phyloP scores from a whole-genome alignment of 2,329 filamentous ascomycete genomes.

The Diplocarpon mali region DNA sequence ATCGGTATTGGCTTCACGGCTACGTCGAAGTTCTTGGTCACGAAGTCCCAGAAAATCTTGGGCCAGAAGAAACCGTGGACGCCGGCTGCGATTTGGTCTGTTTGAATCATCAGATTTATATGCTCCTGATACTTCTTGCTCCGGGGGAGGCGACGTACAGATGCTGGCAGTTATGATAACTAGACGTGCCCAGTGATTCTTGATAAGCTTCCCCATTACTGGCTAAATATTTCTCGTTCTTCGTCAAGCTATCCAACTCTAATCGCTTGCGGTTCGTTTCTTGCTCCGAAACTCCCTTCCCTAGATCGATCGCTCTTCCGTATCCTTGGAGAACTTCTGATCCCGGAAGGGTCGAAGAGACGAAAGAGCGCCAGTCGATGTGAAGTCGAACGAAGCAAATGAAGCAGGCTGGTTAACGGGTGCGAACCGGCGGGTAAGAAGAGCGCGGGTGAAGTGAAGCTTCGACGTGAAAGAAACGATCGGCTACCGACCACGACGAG shows the following conservation, averaged over 20 bases:
- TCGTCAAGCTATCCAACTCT: slow-evolving; percentile 6
- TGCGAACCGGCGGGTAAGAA: slow-evolving; percentile 41
- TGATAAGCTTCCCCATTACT: slow-evolving; percentile 86
- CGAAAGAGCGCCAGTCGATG: slow-evolving; percentile 24
- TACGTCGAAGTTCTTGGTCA: slow-evolving; percentile 78
- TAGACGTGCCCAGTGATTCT: slow-evolving; percentile 97
- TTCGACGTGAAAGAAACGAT: slow-evolving; percentile 35
- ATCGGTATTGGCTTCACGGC: slow-evolving; percentile 81
- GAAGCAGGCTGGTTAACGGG: slow-evolving; percentile 28
- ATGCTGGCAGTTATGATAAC: slow-evolving; percentile 75
- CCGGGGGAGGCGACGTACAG: slow-evolving; percentile 29
- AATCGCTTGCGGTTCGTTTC: neutral
- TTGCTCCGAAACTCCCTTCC: no score
- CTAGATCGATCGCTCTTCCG: neutral
- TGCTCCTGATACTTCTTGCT: neutral
- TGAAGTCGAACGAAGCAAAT: slow-evolving; percentile 14
- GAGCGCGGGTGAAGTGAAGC: slow-evolving; percentile 26
- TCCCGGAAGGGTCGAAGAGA: slow-evolving; percentile 14
- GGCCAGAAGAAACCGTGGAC: slow-evolving; percentile 94
- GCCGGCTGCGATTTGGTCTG: slow-evolving; percentile 78
- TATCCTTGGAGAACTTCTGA: slow-evolving; percentile 9
- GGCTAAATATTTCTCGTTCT: slow-evolving; percentile 11
- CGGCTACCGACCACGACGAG: slow-evolving; percentile 39
- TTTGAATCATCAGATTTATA: slow-evolving; percentile 7
- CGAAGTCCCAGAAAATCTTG: slow-evolving; percentile 96